Conservation (phyloP, 2,329 filamentous ascomycete genomes). For the Tolypocladium tropicale region DNA sequence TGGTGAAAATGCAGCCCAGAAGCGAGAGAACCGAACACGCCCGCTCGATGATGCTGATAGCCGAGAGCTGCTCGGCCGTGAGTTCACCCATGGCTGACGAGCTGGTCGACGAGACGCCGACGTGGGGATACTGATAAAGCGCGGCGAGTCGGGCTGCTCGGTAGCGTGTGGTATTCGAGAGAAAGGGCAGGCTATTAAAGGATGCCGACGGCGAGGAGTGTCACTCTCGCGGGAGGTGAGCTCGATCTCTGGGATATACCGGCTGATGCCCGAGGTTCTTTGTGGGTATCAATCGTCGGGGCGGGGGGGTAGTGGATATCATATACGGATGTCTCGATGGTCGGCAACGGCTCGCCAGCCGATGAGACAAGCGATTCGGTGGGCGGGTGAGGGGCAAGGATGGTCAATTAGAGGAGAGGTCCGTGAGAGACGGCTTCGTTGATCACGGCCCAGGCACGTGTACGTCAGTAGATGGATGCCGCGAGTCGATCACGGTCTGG, state of each 20-base stretch:
- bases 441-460: not conserved
- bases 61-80: slow-evolving; percentile 30
- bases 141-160: not conserved
- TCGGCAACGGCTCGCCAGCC: not conserved
- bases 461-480: not conserved
- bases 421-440: not conserved
- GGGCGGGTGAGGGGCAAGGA: not conserved
- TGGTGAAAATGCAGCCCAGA: slow-evolving; percentile 59
- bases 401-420: not conserved
- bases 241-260: not conserved
- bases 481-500: not conserved
- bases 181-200: not conserved
- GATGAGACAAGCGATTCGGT: not conserved
- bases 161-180: not conserved
- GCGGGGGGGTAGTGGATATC: not conserved
- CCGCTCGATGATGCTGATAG: slow-evolving; percentile 55
- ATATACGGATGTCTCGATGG: not conserved
- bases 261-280: not conserved
- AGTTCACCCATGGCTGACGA: slow-evolving; percentile 2
- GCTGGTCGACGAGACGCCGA: not conserved
- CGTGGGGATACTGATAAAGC: not conserved
- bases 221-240: not conserved
- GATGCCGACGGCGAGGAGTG: not conserved
- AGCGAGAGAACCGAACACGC: slow-evolving; percentile 61
- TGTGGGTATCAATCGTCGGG: not conserved